Conservation (phyloP, 805 yeast species). For the Pichia californica region DNA sequence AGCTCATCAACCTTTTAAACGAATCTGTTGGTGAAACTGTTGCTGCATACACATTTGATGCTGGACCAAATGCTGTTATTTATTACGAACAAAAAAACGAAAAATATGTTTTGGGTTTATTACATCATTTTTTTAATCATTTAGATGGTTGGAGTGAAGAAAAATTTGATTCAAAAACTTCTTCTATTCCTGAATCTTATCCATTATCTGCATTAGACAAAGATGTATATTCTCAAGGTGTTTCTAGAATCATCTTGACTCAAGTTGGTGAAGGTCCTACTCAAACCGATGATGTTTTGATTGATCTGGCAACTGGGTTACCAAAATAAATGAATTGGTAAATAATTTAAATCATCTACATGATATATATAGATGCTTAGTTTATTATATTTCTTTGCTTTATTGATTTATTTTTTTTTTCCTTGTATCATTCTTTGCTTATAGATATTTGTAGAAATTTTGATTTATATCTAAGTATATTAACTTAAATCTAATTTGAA, state of each 20-base stretch:
- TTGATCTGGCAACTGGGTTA: conserved; percentile 51
- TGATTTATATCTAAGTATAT: too few relatives aligned
- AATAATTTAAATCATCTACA: too few relatives aligned
- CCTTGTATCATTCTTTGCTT: too few relatives aligned
- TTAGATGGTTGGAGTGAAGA: conserved; percentile 64
- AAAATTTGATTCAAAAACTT: conserved; percentile 16
- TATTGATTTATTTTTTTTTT: too few relatives aligned
- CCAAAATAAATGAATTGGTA: conserved; percentile 36
- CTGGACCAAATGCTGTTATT: conserved; percentile 98
- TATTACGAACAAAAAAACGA: conserved; percentile 80
- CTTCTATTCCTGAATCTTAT: conserved; percentile 18
- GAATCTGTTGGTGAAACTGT: conserved; percentile 55
- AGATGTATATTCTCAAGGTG: conserved; percentile 41
- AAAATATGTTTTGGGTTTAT: conserved; percentile 59
- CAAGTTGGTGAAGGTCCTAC: conserved; percentile 85
- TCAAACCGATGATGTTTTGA: conserved; percentile 47
- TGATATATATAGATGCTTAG: too few relatives aligned
- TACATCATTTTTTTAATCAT: conserved; percentile 51
- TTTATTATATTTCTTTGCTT: too few relatives aligned
- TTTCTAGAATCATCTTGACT: conserved; percentile 78
- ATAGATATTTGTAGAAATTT: too few relatives aligned
- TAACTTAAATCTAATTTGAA: too few relatives aligned
- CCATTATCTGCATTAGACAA: conserved; percentile 29
- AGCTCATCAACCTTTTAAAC: conserved; percentile 72
- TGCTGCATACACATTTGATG: conserved; percentile 97